phyloP scores from a whole-genome alignment of 768 basidiomycete species.

The Tylopilus sp. region DNA sequence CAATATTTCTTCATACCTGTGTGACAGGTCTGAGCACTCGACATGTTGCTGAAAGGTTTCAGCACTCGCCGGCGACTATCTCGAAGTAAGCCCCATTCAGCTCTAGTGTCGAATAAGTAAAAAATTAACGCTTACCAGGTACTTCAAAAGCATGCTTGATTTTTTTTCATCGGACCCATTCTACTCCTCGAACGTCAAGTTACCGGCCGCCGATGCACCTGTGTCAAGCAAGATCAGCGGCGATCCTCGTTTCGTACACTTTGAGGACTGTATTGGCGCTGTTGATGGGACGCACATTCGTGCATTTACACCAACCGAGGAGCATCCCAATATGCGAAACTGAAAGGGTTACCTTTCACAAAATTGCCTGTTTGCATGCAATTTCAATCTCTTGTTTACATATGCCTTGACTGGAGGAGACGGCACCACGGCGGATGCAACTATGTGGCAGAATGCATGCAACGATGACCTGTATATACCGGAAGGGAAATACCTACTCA shows the following conservation, averaged over 20 bases:
- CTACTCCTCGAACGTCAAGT: background rate
- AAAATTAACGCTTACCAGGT: background rate
- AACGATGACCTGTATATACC: background rate
- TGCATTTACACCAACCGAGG: background rate
- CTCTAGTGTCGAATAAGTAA: no score
- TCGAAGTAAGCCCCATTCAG: no score
- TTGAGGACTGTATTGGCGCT: background rate
- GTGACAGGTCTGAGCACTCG: background rate
- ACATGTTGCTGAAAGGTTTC: background rate
- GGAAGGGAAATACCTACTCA: background rate
- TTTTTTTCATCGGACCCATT: background rate
- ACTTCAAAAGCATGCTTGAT: background rate
- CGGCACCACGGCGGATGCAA: background rate
- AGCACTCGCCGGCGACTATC: background rate
- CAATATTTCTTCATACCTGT: constrained; percentile 7
- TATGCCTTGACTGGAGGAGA: background rate
- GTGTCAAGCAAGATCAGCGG: background rate
- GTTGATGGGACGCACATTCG: background rate
- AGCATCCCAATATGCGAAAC: background rate
- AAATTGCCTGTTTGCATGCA: background rate
- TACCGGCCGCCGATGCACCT: background rate
- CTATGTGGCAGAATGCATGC: background rate
- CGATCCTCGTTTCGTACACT: background rate
- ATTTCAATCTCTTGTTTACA: background rate
- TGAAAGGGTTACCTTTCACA: background rate